These are phyloP conservation scores for Diplodia sapinea DNA, from an alignment of 2,329 filamentous ascomycete species.

Conservation along the genomic window DNA sequence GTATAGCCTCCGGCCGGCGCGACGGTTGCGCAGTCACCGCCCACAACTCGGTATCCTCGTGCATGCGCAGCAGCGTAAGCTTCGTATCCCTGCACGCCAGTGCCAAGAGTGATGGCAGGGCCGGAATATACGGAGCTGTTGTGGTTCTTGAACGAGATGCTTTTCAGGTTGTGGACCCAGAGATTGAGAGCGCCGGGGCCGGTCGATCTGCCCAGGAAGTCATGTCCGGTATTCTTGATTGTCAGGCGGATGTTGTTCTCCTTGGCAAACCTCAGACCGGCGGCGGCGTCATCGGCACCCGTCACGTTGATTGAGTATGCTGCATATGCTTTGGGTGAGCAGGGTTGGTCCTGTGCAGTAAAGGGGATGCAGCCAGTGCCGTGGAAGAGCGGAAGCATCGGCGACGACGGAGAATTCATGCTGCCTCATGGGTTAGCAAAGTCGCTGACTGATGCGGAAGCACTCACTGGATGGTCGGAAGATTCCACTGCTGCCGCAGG, in stretches of 20 bases:
- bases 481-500: slow-evolving; percentile 40
- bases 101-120: slow-evolving; percentile 41
- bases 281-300: slow-evolving; percentile 32
- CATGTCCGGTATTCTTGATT: slow-evolving; percentile 47
- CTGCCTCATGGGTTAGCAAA: neutral
- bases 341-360: neutral
- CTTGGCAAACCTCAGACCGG: slow-evolving; percentile 39
- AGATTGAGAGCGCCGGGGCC: slow-evolving; percentile 43
- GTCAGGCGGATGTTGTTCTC: slow-evolving; percentile 43
- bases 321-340: neutral
- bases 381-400: slow-evolving; percentile 2
- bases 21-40: slow-evolving; percentile 43
- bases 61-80: slow-evolving; percentile 37
- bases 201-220: slow-evolving; percentile 45
- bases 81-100: slow-evolving; percentile 44
- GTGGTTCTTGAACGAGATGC: slow-evolving; percentile 42
- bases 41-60: slow-evolving; percentile 36
- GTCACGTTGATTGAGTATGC: slow-evolving; percentile 11
- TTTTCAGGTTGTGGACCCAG: slow-evolving; percentile 47
- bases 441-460: no score
- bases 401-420: neutral
- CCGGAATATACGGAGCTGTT: slow-evolving; percentile 37
- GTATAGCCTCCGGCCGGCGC: slow-evolving; percentile 43
- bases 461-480: neutral
- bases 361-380: slow-evolving; percentile 22